Percentiles rank a stretch among this genome's conserved stretches.
Conservation (phyloP, 768 basidiomycete genomes). For the Russula lepida region DNA sequence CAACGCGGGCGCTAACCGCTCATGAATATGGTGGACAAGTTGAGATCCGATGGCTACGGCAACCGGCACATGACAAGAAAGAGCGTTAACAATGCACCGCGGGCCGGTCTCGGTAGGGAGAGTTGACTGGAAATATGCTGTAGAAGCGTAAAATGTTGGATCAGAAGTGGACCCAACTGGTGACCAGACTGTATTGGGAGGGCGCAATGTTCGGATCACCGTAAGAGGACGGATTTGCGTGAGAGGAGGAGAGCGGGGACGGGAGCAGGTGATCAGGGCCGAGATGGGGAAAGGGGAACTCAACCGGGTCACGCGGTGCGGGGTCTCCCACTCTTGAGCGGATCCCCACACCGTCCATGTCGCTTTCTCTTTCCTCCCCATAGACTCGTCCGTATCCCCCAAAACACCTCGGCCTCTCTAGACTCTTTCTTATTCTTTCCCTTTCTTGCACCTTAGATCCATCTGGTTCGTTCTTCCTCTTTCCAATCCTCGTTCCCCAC, state of each 20-base stretch:
- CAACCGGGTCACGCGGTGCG: conserved; percentile 12
- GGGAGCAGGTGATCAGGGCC: conserved; percentile 14
- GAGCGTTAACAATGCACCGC: neutral
- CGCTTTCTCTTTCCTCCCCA: conserved; percentile 4
- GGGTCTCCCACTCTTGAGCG: conserved; percentile 3
- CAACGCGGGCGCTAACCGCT: neutral
- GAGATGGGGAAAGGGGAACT: conserved; percentile 12
- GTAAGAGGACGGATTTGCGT: neutral
- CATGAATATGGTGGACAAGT: neutral
- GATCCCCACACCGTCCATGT: conserved; percentile 6
- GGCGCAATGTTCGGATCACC: conserved; percentile 10
- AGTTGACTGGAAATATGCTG: neutral
- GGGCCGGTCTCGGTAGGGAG: neutral
- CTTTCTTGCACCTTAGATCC: conserved; percentile 12
- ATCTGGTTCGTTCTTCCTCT: neutral
- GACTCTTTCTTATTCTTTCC: conserved; percentile 13
- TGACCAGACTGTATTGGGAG: neutral
- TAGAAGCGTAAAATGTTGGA: neutral
- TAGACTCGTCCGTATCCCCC: conserved; percentile 14
- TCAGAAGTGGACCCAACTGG: neutral
- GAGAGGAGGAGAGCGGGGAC: neutral
- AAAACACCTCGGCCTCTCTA: neutral
- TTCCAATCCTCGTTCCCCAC: neutral
- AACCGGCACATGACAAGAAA: neutral
- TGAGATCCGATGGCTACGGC: neutral